phyloP scores from a whole-genome alignment of 306 rosid species.

The Rosa rugosa region DNA sequence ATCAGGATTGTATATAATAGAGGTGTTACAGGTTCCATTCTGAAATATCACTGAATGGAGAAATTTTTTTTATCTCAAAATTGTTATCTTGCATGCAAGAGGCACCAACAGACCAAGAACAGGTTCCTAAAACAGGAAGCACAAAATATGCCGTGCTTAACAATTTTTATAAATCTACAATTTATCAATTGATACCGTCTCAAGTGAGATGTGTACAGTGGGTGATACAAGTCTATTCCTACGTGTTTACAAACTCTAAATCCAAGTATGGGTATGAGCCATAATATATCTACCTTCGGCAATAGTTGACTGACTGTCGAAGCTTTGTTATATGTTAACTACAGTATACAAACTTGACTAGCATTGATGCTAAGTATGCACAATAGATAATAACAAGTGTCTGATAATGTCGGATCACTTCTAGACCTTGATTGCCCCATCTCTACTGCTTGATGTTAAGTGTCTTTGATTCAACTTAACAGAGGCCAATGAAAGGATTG shows the following conservation, averaged over 20 bases:
- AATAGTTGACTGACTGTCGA: constrained; percentile 4
- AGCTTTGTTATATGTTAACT: background rate
- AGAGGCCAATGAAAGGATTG: constrained; percentile 77
- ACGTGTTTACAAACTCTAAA: constrained; percentile 28
- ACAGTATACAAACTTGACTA: constrained; percentile 44
- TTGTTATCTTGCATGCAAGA: background rate
- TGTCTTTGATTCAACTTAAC: constrained; percentile 93
- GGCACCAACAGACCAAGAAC: background rate
- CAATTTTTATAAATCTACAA: background rate
- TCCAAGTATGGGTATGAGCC: constrained; percentile 2
- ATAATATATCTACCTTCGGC: background rate
- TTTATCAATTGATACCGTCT: background rate
- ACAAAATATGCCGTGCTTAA: background rate
- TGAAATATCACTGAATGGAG: too few species aligned
- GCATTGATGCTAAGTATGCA: constrained; percentile 43
- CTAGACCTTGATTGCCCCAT: constrained; percentile 97
- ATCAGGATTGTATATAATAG: too few species aligned
- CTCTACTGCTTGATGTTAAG: constrained; percentile 83
- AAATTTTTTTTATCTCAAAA: too few species aligned
- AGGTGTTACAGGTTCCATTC: too few species aligned
- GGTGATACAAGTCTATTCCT: background rate
- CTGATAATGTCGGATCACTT: constrained; percentile 44
- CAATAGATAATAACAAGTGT: background rate
- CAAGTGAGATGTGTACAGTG: background rate
- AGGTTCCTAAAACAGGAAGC: background rate